A percentile compares a stretch with the other conserved stretches of the same genome.
Conservation (phyloP, 345 rosid genomes). For the Salix purpurea region DNA sequence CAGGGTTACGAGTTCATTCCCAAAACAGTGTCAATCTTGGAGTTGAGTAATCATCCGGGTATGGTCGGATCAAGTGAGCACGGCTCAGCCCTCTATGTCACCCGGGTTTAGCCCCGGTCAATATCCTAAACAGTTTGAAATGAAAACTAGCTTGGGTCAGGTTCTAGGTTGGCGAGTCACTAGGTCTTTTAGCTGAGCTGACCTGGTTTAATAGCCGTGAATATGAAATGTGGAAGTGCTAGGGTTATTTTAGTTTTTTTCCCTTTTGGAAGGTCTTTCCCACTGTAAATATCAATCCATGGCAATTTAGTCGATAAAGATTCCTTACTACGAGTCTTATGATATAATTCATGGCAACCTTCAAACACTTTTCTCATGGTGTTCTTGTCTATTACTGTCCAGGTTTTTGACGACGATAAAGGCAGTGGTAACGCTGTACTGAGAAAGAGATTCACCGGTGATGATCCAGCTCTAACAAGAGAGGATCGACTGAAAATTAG, state of each 20-base stretch:
- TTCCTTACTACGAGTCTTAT: background rate
- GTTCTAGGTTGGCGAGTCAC: no score
- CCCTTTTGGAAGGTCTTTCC: background rate
- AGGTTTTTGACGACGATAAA: conserved; percentile 51
- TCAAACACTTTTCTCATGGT: background rate
- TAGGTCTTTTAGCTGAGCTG: no score
- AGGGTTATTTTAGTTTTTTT: background rate
- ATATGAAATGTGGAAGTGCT: background rate
- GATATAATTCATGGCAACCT: background rate
- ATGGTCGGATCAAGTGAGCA: no score
- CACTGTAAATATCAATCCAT: background rate
- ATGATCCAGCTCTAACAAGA: conserved; percentile 56
- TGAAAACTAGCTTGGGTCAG: no score
- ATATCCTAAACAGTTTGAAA: no score
- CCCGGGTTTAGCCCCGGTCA: no score
- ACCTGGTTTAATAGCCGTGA: no score
- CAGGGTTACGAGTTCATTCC: no score
- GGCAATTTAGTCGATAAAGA: background rate
- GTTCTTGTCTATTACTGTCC: conserved; percentile 7
- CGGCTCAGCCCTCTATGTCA: no score
- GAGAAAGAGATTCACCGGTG: conserved; percentile 46
- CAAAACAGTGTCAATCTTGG: no score
- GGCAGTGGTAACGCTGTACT: conserved; percentile 35
- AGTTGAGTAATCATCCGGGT: no score
- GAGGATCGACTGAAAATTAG: conserved; percentile 54